phyloP scores from a whole-genome alignment of 202 grass and related monocot species.

The Setaria italica region DNA sequence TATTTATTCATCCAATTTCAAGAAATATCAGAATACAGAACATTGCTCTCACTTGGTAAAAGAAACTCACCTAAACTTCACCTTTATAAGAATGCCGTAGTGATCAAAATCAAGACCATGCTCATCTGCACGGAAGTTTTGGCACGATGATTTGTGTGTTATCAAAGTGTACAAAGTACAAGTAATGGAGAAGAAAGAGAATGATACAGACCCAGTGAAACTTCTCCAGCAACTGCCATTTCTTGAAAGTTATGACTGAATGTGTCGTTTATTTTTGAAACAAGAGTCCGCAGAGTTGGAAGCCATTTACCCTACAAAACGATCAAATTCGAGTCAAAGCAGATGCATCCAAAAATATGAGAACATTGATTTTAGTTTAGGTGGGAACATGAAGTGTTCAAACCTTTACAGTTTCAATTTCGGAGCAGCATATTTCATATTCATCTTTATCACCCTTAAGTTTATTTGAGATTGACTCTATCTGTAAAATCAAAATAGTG shows the following conservation, averaged over 20 bases:
- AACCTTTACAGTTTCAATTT: constrained; percentile 60
- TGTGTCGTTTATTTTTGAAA: constrained; percentile 90
- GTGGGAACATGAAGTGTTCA: not conserved
- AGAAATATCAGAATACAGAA: constrained; percentile 45
- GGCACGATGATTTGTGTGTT: constrained; percentile 8
- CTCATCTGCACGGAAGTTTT: constrained; percentile 75
- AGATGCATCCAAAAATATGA: constrained; percentile 22
- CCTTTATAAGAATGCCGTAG: constrained; percentile 95
- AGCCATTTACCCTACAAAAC: constrained; percentile 85
- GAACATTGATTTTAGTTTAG: constrained; percentile 1
- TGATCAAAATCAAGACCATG: constrained; percentile 84
- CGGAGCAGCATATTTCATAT: constrained; percentile 44
- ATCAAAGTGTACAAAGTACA: constrained; percentile 35
- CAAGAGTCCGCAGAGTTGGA: constrained; percentile 73
- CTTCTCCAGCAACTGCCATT: constrained; percentile 99
- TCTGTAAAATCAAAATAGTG: constrained; percentile 37
- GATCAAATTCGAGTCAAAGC: constrained; percentile 36
- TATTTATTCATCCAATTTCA: constrained; percentile 30
- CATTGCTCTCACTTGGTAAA: constrained; percentile 15
- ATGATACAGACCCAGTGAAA: constrained; percentile 73
- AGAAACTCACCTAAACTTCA: constrained; percentile 89
- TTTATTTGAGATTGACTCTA: constrained; percentile 57
- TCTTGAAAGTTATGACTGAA: constrained; percentile 98
- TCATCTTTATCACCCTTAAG: constrained; percentile 51
- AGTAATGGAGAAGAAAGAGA: constrained; percentile 11